A percentile compares a stretch with the other conserved stretches of the same genome.
Conservation (phyloP, 345 rosid genomes). For the Lepidium didymum region DNA sequence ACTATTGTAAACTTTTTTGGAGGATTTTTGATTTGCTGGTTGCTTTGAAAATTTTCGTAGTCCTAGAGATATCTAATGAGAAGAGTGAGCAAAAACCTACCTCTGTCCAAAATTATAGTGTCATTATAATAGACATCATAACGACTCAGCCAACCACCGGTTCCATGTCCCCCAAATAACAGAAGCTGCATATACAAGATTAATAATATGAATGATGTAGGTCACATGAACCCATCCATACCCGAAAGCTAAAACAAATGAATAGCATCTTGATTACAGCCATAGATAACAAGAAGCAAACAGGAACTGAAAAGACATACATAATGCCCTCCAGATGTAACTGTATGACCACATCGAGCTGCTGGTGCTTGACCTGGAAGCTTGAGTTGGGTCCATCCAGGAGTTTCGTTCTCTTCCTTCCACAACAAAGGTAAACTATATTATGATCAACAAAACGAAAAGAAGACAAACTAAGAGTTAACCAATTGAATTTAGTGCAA, state of each 20-base stretch:
- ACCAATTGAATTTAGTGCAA: not conserved
- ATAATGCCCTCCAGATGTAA: constrained; percentile 87
- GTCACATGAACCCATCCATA: not conserved
- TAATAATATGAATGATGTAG: not conserved
- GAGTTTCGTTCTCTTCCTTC: constrained; percentile 91
- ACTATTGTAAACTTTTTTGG: not conserved
- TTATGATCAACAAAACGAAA: constrained; percentile 11
- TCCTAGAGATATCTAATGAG: not conserved
- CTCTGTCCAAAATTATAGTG: constrained; percentile 77
- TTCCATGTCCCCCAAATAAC: constrained; percentile 96
- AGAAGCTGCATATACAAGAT: constrained; percentile 53
- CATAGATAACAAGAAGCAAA: constrained; percentile 1
- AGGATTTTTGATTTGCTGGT: not conserved
- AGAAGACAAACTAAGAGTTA: not conserved
- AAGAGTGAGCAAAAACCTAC: constrained; percentile 28
- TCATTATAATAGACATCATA: constrained; percentile 92
- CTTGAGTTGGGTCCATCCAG: constrained; percentile 98
- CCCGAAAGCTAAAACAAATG: not conserved
- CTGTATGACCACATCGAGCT: constrained; percentile 88
- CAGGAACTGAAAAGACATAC: constrained; percentile 40
- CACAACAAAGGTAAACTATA: constrained; percentile 48
- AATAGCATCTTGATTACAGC: not conserved
- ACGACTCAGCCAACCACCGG: constrained; percentile 99
- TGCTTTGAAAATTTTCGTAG: not conserved
- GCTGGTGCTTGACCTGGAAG: constrained; percentile 99